These are phyloP conservation scores for Amanita rimosa DNA, from an alignment of 768 basidiomycete genomes.

Conservation along the genomic window DNA sequence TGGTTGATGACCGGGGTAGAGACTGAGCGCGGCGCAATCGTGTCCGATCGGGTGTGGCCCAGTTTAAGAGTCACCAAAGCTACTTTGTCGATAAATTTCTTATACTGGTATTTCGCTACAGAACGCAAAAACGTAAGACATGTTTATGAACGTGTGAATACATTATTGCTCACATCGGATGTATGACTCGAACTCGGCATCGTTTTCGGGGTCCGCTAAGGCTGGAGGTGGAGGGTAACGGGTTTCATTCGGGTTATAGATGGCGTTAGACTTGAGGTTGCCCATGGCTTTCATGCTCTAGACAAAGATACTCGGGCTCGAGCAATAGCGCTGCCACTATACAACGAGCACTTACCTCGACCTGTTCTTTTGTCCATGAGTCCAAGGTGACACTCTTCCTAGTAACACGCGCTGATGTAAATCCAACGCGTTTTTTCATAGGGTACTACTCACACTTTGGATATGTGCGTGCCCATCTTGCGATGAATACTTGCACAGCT, in stretches of 20 bases:
- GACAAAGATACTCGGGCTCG: neutral
- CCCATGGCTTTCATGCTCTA: constrained; percentile 75
- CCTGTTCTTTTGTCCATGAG: constrained; percentile 80
- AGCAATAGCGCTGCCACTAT: neutral
- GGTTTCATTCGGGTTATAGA: constrained; percentile 76
- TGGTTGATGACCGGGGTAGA: constrained; percentile 1
- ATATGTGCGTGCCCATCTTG: constrained; percentile 88
- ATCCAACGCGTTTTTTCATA: neutral
- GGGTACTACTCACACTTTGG: constrained; percentile 69
- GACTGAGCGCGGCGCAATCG: constrained; percentile 10
- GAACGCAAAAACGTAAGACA: neutral
- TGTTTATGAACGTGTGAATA: neutral
- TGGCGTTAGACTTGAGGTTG: constrained; percentile 68
- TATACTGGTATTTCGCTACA: constrained; percentile 72
- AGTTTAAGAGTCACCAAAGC: constrained; percentile 35
- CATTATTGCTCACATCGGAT: constrained; percentile 55
- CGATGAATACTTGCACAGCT: constrained; percentile 88
- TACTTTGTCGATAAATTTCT: constrained; percentile 45
- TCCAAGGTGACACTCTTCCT: constrained; percentile 91
- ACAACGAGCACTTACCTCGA: constrained; percentile 45
- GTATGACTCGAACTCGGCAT: constrained; percentile 85
- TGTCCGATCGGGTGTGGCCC: constrained; percentile 28
- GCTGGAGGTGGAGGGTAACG: constrained; percentile 77
- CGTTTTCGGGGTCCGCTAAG: constrained; percentile 66
- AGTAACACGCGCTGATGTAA: neutral